phyloP scores from a whole-genome alignment of 345 rosid genomes.

The Firmiana major region DNA sequence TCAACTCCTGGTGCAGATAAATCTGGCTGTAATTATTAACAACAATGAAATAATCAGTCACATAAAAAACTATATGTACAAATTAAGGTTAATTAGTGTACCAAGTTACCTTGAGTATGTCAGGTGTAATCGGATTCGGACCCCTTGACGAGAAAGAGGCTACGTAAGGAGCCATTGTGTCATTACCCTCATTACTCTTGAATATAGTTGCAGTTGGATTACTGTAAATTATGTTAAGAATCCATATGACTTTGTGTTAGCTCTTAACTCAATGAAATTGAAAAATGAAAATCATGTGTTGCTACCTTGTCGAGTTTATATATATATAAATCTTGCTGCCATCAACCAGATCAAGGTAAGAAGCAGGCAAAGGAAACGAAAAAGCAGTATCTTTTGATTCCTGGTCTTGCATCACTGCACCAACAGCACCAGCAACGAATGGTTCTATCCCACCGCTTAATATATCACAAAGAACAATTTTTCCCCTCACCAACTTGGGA shows the following conservation, averaged over 20 bases:
- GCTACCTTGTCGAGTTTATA: neutral
- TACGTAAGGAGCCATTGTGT: conserved; percentile 24
- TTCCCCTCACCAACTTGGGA: conserved; percentile 44
- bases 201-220: neutral
- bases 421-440: neutral
- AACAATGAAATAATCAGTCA: neutral
- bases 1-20: conserved; percentile 49
- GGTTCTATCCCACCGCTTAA: neutral
- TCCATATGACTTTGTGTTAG: neutral
- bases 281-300: neutral
- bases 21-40: conserved; percentile 41
- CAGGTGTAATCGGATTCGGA: conserved; percentile 41
- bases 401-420: neutral
- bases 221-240: neutral
- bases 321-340: neutral
- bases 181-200: neutral
- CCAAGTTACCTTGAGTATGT: conserved; percentile 40
- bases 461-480: conserved; percentile 44
- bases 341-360: neutral
- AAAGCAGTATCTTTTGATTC: neutral
- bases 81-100: neutral
- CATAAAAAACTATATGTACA: neutral
- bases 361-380: neutral
- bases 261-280: neutral
- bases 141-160: conserved; percentile 48